These are phyloP conservation scores for Echeveria elegans DNA, from an alignment of 164 flowering plant genomes.

Conservation along the genomic window DNA sequence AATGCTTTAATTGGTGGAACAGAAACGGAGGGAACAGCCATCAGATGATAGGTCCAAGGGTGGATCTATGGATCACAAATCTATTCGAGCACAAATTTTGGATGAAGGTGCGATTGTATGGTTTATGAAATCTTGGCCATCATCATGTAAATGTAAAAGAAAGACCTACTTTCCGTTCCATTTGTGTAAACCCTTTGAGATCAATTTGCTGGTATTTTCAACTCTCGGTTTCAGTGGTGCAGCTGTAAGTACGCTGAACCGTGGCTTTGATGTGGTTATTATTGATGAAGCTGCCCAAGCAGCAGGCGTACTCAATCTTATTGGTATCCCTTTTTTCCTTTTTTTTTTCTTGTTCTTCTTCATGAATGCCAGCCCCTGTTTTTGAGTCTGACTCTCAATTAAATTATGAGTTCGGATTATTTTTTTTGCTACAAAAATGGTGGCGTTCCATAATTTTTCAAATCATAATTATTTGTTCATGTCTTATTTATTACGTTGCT, in stretches of 20 bases:
- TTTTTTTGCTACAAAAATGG: neutral
- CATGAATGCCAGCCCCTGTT: neutral
- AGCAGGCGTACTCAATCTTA: slow-evolving; percentile 34
- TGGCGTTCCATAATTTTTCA: neutral
- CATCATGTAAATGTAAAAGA: slow-evolving; percentile 7
- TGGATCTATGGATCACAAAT: slow-evolving; percentile 57
- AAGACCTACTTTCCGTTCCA: neutral
- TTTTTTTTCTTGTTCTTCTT: too few relatives aligned
- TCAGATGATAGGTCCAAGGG: slow-evolving; percentile 44
- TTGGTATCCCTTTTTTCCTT: neutral
- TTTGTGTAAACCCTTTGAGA: slow-evolving; percentile 6
- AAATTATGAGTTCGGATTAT: neutral
- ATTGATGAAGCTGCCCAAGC: slow-evolving; percentile 99
- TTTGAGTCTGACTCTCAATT: neutral
- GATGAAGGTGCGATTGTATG: slow-evolving; percentile 94
- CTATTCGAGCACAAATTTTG: slow-evolving; percentile 66
- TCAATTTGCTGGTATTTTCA: slow-evolving; percentile 71
- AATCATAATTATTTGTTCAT: too few relatives aligned
- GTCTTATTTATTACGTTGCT: neutral
- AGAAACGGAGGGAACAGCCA: slow-evolving; percentile 43
- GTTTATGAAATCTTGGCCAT: neutral
- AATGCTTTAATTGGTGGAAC: slow-evolving; percentile 94
- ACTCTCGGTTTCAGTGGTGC: slow-evolving; percentile 98
- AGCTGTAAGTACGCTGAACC: slow-evolving; percentile 52
- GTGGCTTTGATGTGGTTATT: slow-evolving; percentile 85